Percentiles rank a stretch among this genome's conserved stretches.
These are phyloP conservation scores for Fusarium mangiferae DNA, from an alignment of 2,329 filamentous ascomycete genomes.

Conservation along the genomic window DNA sequence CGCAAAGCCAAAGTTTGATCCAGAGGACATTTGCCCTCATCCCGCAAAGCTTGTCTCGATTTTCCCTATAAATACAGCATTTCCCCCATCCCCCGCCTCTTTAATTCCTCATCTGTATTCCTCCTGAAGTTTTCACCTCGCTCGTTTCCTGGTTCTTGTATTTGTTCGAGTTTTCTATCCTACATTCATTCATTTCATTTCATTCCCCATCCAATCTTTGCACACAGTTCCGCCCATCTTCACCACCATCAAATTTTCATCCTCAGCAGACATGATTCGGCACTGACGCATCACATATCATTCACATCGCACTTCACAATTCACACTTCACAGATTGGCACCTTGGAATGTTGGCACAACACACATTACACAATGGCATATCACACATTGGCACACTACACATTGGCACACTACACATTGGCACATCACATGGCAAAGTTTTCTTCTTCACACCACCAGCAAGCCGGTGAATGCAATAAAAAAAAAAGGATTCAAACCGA, in stretches of 20 bases:
- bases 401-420: neutral
- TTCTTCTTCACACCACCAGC: constrained; percentile 1
- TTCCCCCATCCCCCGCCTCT: neutral
- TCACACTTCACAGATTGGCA: no score
- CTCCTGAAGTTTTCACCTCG: neutral
- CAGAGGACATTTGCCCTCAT: neutral
- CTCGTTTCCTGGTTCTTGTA: neutral
- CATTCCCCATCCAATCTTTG: neutral
- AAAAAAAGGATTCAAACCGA: neutral
- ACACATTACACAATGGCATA: neutral
- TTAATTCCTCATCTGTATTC: neutral
- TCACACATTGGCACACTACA: neutral
- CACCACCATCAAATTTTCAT: neutral
- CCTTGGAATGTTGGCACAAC: neutral
- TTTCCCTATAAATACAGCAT: neutral
- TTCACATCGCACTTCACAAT: neutral
- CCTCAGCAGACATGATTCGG: neutral
- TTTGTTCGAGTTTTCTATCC: no score
- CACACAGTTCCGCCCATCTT: neutral
- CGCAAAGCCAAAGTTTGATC: neutral
- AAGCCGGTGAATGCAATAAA: constrained; percentile 10
- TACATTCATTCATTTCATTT: neutral
- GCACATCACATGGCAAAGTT: neutral
- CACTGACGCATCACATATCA: neutral
- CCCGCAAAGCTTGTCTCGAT: neutral